Evolutionary conservation across 2,329 filamentous ascomycete genomes (phyloP).

Genomic region (Ophiocordyceps camponoti-saundersi): DNA sequence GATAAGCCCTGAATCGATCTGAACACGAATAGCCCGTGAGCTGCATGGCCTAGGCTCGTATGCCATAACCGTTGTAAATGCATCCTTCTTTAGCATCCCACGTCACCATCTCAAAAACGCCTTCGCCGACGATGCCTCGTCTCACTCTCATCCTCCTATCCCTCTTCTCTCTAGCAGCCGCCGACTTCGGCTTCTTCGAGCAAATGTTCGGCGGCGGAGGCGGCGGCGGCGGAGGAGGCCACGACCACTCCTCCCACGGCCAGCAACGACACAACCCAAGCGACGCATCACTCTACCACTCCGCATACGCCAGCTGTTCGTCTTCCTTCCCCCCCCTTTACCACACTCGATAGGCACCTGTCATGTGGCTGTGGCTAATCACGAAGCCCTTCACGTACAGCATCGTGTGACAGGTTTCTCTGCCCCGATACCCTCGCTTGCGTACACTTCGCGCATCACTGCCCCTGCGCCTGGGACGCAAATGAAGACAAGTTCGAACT

Average conservation of each 20-base stretch:
- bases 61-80: too few relatives aligned
- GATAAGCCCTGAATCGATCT: neutral
- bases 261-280: constrained; percentile 67
- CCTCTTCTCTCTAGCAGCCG: constrained; percentile 42
- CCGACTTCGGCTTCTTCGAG: constrained; percentile 92
- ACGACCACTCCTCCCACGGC: constrained; percentile 30
- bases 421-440: constrained; percentile 90
- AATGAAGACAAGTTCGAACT: constrained; percentile 66
- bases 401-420: constrained; percentile 83
- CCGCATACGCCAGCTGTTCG: constrained; percentile 50
- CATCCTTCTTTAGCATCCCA: constrained; percentile 2
- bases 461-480: constrained; percentile 69
- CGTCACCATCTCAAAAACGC: neutral
- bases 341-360: neutral
- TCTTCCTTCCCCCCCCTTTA: neutral
- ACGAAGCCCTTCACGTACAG: constrained; percentile 19
- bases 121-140: constrained; percentile 12
- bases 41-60: too few relatives aligned
- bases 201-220: constrained; percentile 69
- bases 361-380: neutral
- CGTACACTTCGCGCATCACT: constrained; percentile 93
- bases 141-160: constrained; percentile 31
- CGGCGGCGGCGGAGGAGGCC: constrained; percentile 9
- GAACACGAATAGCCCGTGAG: constrained; percentile 4
- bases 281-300: constrained; percentile 66